These are phyloP conservation scores for Cordyceps tenuipes DNA, from an alignment of 2,329 filamentous ascomycete genomes.

Conservation along the genomic window DNA sequence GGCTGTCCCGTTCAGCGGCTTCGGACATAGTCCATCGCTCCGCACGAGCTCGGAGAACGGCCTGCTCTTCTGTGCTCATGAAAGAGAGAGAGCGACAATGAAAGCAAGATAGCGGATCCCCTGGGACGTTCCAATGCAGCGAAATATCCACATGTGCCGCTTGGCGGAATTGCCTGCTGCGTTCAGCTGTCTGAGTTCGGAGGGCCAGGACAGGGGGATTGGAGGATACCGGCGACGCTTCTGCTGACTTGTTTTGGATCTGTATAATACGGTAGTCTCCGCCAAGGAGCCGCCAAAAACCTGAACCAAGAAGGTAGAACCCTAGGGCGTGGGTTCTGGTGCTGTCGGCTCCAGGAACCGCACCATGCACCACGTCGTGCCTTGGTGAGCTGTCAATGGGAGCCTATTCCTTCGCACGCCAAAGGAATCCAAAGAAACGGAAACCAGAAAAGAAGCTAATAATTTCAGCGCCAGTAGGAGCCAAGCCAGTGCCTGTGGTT, in stretches of 20 bases:
- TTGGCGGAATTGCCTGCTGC: slow-evolving; percentile 1
- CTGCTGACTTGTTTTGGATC: slow-evolving; percentile 4
- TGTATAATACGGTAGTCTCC: background rate
- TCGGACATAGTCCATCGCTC: slow-evolving; percentile 9
- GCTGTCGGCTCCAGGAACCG: too few relatives aligned
- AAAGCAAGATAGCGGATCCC: background rate
- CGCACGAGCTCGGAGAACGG: slow-evolving; percentile 8
- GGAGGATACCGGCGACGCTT: background rate
- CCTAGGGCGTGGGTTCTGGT: too few relatives aligned
- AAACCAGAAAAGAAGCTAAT: background rate
- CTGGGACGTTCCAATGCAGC: background rate
- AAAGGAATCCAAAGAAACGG: background rate
- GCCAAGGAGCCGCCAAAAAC: background rate
- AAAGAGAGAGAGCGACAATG: background rate
- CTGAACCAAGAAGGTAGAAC: background rate
- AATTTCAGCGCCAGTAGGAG: background rate
- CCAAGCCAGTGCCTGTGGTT: background rate
- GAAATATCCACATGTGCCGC: slow-evolving; percentile 9
- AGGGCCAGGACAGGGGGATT: background rate
- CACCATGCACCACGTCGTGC: too few relatives aligned
- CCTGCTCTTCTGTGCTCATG: background rate
- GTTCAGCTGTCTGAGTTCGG: slow-evolving; percentile 6
- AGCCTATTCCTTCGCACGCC: background rate
- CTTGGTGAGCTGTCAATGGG: too few relatives aligned
- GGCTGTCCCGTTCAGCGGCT: background rate